Base-by-base conservation (phyloP, 2,329 filamentous ascomycete genomes). In the Thelonectria rubi region DNA sequence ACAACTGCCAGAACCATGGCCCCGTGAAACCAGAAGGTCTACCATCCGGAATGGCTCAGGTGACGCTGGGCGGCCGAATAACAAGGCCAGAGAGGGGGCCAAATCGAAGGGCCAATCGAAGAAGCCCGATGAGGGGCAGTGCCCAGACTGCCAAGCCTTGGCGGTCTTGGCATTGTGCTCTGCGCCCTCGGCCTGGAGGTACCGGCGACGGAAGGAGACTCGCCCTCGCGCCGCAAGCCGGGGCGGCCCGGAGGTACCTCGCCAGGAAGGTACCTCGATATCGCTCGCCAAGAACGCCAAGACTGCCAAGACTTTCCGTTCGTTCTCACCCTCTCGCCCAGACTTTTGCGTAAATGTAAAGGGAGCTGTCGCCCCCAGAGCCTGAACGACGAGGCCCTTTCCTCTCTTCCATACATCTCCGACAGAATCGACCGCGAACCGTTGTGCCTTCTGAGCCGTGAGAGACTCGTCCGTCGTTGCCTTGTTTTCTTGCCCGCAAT, bases 81-180 rank as follows among this genome's bases (percentile, higher is more conserved):
- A 68, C 72, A 70, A 37, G 68, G 61, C 69, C 69, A 72, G 66
- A 68, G 64, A 68, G 64, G 68, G 70, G 72, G 60, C 67, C 60
- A 68, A 61, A 30, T 30, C 8, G 26, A 60, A 68, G 64, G 51
- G 34, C 34, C 34, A 77, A 77, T 77, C 59, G 68, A 61, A 70
- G 63, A 57, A 61, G 46, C 57, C 42, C 67, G 63, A 74, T 74
- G 73, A 70, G 71, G 70, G 71, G 71, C 69, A 68, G 67, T 71
- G 76, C 77, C 77, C 73, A 79, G 76, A 60, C 60, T 69, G 76
- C 76, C 77, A 78, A 78, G 76, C 0, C 75, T 76, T 78, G 76
- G 74, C 75, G 59, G 24, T 58, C 75, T 78, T 77, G 76, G 76
- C 75, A 73, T 40, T 43, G 58, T 66, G 53, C 65, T 69, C 68